phyloP scores from a whole-genome alignment of 1,284 basidiomycete genomes.

The Trichosporon ovoides region DNA sequence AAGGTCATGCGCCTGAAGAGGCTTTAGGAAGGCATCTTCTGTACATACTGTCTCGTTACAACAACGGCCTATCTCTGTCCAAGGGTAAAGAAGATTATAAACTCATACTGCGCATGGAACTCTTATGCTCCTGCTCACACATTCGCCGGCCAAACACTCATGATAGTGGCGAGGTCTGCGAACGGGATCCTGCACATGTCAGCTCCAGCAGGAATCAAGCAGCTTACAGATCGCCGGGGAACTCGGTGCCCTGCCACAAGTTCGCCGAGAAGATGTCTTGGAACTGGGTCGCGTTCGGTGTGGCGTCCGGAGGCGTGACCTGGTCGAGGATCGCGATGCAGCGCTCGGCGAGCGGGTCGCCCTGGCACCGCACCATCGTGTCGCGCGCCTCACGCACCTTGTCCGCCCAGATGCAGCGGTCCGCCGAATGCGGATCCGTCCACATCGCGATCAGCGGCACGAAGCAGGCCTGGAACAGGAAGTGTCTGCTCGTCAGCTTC shows the following conservation, averaged over 20 bases:
- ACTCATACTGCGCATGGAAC: too few relatives aligned
- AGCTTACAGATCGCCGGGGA: conserved; percentile 12
- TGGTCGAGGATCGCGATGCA: conserved; percentile 20
- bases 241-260: conserved; percentile 11
- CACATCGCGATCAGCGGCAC: conserved; percentile 26
- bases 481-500: conserved; percentile 18
- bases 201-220: background rate
- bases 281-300: conserved; percentile 4
- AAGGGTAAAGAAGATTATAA: too few relatives aligned
- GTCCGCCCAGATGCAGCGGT: conserved; percentile 12
- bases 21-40: too few relatives aligned
- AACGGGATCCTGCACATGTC: conserved; percentile 14
- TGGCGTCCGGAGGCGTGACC: conserved; percentile 12
- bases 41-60: too few relatives aligned
- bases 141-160: conserved; percentile 16
- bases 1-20: background rate
- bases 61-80: too few relatives aligned
- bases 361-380: conserved; percentile 10
- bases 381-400: conserved; percentile 17
- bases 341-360: conserved; percentile 21
- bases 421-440: conserved; percentile 16
- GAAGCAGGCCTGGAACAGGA: conserved; percentile 28
- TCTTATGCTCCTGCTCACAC: background rate
- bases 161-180: conserved; percentile 19
- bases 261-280: conserved; percentile 16